phyloP scores from a whole-genome alignment of 179 eudicot species.

The Sideroxylon spinosum region DNA sequence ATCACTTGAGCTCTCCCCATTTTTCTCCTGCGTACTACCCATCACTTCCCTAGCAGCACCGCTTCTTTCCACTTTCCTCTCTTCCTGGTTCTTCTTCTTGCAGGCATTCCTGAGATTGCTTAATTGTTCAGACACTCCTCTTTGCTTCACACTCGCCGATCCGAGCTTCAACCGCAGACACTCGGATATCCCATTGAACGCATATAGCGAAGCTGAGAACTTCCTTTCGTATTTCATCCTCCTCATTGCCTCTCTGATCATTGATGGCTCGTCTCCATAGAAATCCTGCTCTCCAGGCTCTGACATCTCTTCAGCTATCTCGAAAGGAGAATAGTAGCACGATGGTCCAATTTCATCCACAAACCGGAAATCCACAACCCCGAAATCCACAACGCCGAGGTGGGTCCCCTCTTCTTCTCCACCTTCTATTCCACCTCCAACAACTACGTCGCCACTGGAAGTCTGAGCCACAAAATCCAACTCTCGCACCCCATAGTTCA shows the following conservation, averaged over 20 bases:
- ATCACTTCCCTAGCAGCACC: not conserved
- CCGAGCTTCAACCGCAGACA: constrained; percentile 27
- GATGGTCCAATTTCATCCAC: constrained; percentile 30
- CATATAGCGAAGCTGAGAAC: constrained; percentile 34
- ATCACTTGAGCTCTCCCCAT: not conserved
- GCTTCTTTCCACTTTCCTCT: not conserved
- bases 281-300: constrained; percentile 17
- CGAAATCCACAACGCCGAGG: no score
- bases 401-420: constrained; percentile 18
- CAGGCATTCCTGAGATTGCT: constrained; percentile 18
- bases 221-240: constrained; percentile 37
- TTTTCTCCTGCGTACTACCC: constrained; percentile 12
- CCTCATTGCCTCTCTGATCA: constrained; percentile 39
- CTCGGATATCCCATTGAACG: constrained; percentile 30
- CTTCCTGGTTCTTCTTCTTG: constrained; percentile 7
- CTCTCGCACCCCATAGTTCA: not conserved
- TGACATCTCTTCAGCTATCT: constrained; percentile 31
- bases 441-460: not conserved
- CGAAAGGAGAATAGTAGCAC: constrained; percentile 31
- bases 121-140: constrained; percentile 14
- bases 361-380: constrained; percentile 26
- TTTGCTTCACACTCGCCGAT: constrained; percentile 8
- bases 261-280: constrained; percentile 26
- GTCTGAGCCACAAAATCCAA: not conserved
- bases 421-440: constrained; percentile 11